Conservation (phyloP, 176 grass and related monocot species). For the Aegilops longissima region DNA sequence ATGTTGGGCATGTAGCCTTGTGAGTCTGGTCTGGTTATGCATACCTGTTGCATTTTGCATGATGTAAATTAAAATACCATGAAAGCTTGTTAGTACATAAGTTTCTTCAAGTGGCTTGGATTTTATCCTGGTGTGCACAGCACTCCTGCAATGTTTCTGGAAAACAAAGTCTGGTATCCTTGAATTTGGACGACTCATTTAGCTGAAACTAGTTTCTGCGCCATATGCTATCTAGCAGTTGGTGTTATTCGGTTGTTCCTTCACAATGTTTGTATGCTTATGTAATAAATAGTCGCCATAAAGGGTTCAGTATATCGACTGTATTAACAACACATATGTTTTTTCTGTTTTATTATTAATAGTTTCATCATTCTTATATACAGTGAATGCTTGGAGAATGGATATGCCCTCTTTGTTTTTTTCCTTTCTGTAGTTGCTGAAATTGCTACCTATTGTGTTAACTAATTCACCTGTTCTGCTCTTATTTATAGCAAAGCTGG, state of each 20-base stretch:
- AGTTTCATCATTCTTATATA: not conserved
- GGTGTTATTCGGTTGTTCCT: not conserved
- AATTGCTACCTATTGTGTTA: not conserved
- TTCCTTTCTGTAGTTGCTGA: not conserved
- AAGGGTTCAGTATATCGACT: not conserved
- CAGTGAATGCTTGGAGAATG: not conserved
- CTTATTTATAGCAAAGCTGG: slow-evolving; percentile 53
- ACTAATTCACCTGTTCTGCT: not conserved
- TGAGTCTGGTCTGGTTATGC: no score
- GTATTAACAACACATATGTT: not conserved
- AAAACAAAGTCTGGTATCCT: not conserved
- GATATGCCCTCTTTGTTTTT: not conserved
- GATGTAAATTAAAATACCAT: no score
- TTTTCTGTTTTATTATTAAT: not conserved
- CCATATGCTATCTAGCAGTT: not conserved
- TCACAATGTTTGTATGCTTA: not conserved
- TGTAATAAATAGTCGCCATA: not conserved
- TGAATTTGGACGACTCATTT: not conserved
- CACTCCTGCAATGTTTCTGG: not conserved
- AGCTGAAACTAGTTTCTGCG: not conserved
- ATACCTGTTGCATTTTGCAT: no score
- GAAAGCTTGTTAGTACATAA: no score
- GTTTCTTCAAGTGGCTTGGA: not conserved
- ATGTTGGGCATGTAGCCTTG: no score
- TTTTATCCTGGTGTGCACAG: not conserved